A percentile compares a stretch with the other conserved stretches of the same genome.
Conservation (phyloP, 495 filamentous ascomycete genomes). For the Lophium mytilinum region DNA sequence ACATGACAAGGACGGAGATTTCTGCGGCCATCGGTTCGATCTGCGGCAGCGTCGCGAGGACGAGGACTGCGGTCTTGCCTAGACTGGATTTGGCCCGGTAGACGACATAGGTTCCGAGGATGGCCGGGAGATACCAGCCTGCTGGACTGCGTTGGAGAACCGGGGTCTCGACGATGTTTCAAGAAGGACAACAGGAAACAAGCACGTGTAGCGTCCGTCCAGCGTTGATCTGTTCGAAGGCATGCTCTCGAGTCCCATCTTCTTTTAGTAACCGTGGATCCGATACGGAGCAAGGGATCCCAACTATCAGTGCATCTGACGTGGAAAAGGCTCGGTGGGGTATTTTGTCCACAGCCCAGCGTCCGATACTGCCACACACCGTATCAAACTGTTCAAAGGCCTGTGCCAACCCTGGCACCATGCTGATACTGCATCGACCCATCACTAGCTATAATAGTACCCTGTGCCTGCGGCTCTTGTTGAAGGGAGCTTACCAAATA, state of each 20-base stretch:
- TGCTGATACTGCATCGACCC: neutral
- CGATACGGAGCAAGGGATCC: too few species aligned
- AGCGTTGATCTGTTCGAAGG: too few species aligned
- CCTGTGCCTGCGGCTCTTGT: neutral
- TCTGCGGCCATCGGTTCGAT: slow-evolving; percentile 91
- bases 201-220: slow-evolving; percentile 63
- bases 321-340: too few species aligned
- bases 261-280: too few species aligned
- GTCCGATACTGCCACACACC: too few species aligned
- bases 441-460: neutral
- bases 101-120: slow-evolving; percentile 95
- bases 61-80: slow-evolving; percentile 98
- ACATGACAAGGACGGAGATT: slow-evolving; percentile 93
- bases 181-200: slow-evolving; percentile 39
- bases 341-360: too few species aligned
- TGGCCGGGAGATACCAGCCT: slow-evolving; percentile 94
- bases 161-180: slow-evolving; percentile 79
- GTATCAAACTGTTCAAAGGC: too few species aligned
- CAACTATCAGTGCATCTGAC: too few species aligned
- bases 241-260: too few species aligned
- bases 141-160: slow-evolving; percentile 81
- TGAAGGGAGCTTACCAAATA: slow-evolving; percentile 11
- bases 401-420: too few species aligned
- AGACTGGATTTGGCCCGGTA: slow-evolving; percentile 99
- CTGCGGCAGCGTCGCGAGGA: slow-evolving; percentile 93